Base-by-base conservation (phyloP, 2,329 filamentous ascomycete genomes). In the Calonectria montana region DNA sequence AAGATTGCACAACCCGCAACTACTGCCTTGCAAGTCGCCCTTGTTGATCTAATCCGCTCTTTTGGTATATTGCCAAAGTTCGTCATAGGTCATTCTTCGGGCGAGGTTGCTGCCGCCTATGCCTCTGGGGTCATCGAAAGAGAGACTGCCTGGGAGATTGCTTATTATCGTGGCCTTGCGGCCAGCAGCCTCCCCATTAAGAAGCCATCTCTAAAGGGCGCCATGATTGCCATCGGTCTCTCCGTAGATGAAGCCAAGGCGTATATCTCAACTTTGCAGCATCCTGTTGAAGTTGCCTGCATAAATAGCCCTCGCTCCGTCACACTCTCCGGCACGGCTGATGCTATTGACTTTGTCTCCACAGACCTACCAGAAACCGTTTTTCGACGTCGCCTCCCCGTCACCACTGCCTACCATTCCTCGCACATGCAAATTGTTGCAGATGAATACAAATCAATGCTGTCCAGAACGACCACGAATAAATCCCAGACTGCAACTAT, bases 61-160 rank as follows among this genome's bases (percentile, higher is more conserved):
- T 80, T 84, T 16, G 77, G 75, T 12, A 75, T 86, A 37, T 62
- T 53, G 1, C 83, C 85, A 2, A 72, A 70, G 7, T 75, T 80
- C 21, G 83, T 86, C 4, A 78, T 87, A 9, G 86, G 86, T 0
- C 86, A 88, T 72, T 87, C 86, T 0, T 87, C 86, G 1, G 86
- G 86, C 2, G 86, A 88, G 66, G 84, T 87, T 37, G 86, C 85
- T 1, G 86, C 86, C 8, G 85, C 86, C 1, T 86, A 84, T 66
- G 84, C 86, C 10, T 79, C 78, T 0, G 83, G 81, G 0, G 79
- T 80, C 18, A 78, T 88, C 23, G 79, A 81, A 2, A 77, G 79
- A 23, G 76, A 83, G 59, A 78, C 78, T 7, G 86, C 86, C 5
- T 86, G 84, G 83, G 78, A 82, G 55, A 80, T 86, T 37, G 83